Base-by-base conservation (phyloP, 208 protist genomes). In the Leishmania turanica region DNA sequence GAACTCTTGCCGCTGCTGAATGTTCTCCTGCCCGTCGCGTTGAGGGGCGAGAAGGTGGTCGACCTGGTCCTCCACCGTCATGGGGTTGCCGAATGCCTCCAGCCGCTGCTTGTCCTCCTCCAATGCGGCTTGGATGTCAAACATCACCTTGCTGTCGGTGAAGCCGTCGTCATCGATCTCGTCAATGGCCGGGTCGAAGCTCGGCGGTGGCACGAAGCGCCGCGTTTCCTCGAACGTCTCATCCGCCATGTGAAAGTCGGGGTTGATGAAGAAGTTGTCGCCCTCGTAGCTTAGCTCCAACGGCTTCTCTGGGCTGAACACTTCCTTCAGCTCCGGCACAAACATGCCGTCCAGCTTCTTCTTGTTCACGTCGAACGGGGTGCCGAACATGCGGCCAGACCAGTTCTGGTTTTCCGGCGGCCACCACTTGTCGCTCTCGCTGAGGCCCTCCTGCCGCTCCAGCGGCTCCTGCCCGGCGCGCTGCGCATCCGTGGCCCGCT, bases 81-180 rank as follows among this genome's bases (percentile, higher is more conserved):
- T 86, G 47, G 94, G 94, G 83, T 97, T 97, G 74, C 92, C 94
- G 86, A 97, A 96, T 5, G 94, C 94, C 84, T 97, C 94, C 27
- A 97, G 87, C 45, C 92, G 87, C 84, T 83, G 80, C 81, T 92
- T 96, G 77, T 97, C 94, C 74, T 95, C 94, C 64, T 95, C 91
- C n/a, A 95, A 73, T 6, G 94, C 94, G 40, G 91, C 88, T 65
- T 96, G 90, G 42, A 97, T 95, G 76, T 97, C 94, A 54, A 92
- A 86, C 91, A 97, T 93, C 19, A 96, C 91, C 19, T 87, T 81
- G 6, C 84, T 88, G 79, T 97, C 94, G 3, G 89, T 93, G 83
- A 95, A 97, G 47, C 88, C 92, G 69, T 93, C 90, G 70, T 95
- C 92, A 79, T 97, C 94, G 78, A 95, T 94, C 42, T 96, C 92